phyloP scores from a whole-genome alignment of 2,329 filamentous ascomycete species.

The Stachybotrys elegans region DNA sequence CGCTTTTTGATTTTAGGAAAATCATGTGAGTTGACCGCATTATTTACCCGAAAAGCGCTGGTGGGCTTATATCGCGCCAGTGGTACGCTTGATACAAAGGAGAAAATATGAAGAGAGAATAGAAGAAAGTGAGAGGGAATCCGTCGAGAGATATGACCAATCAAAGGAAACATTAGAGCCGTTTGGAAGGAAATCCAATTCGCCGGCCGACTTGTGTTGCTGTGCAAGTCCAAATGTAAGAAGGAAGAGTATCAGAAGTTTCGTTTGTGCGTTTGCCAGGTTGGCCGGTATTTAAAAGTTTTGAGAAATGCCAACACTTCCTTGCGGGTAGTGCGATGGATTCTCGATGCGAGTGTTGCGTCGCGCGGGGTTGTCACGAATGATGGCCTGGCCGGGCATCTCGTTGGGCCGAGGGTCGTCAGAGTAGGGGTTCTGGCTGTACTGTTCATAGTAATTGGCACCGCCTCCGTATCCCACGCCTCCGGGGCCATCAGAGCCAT shows the following conservation, averaged over 20 bases:
- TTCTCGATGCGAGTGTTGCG: conserved; percentile 95
- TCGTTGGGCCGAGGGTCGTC: conserved; percentile 40
- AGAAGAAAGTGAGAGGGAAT: too few relatives aligned
- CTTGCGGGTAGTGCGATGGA: conserved; percentile 81
- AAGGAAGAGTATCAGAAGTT: not conserved
- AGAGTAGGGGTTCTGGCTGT: conserved; percentile 51
- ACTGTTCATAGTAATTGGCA: conserved; percentile 52
- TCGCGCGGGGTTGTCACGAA: conserved; percentile 86
- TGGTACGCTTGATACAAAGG: too few relatives aligned
- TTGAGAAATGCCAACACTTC: conserved; percentile 92
- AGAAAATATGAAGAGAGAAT: too few relatives aligned
- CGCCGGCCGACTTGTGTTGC: too few relatives aligned
- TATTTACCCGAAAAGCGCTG: too few relatives aligned
- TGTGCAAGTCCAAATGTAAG: not conserved
- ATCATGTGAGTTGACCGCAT: too few relatives aligned
- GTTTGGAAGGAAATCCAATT: too few relatives aligned
- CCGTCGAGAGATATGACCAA: too few relatives aligned
- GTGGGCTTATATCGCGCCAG: too few relatives aligned
- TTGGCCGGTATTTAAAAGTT: conserved; percentile 89
- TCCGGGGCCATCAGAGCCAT: conserved; percentile 50
- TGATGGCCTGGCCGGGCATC: conserved; percentile 65
- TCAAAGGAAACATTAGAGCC: too few relatives aligned
- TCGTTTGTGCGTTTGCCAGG: too few relatives aligned
- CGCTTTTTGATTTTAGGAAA: too few relatives aligned
- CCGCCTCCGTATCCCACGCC: conserved; percentile 42